Evolutionary conservation across 2,329 filamentous ascomycete genomes (phyloP).

Genomic region (Kalaharituber pfeilii): DNA sequence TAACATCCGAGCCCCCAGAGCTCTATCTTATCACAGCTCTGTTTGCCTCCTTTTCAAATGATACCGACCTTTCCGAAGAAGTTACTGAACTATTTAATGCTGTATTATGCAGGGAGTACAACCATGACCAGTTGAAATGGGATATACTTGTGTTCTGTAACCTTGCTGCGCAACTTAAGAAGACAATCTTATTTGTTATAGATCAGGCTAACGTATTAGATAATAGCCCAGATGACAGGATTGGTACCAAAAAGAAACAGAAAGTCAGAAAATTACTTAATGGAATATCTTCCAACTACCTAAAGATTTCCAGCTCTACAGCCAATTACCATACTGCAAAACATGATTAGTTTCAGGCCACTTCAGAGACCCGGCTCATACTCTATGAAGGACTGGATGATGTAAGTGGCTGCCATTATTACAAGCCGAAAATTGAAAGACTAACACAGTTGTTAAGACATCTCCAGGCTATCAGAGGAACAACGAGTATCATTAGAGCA

Average conservation of each 20-base stretch:
- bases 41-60: too few species aligned
- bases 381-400: not conserved
- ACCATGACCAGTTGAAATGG: not conserved
- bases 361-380: not conserved
- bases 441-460: not conserved
- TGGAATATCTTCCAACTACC: not conserved
- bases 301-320: not conserved
- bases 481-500: too few species aligned
- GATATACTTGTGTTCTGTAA: not conserved
- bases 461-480: not conserved
- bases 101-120: too few species aligned
- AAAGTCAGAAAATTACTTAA: not conserved
- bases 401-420: not conserved
- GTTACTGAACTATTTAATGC: too few species aligned
- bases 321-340: conserved; percentile 1
- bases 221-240: not conserved
- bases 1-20: not conserved
- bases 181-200: not conserved
- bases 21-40: not conserved
- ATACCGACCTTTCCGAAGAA: too few species aligned
- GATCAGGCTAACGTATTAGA: conserved; percentile 3
- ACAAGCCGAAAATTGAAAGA: not conserved
- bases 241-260: not conserved
- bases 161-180: not conserved
- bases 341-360: not conserved